Conservation (phyloP, 805 yeast species). For the Osmozyma mogii region DNA sequence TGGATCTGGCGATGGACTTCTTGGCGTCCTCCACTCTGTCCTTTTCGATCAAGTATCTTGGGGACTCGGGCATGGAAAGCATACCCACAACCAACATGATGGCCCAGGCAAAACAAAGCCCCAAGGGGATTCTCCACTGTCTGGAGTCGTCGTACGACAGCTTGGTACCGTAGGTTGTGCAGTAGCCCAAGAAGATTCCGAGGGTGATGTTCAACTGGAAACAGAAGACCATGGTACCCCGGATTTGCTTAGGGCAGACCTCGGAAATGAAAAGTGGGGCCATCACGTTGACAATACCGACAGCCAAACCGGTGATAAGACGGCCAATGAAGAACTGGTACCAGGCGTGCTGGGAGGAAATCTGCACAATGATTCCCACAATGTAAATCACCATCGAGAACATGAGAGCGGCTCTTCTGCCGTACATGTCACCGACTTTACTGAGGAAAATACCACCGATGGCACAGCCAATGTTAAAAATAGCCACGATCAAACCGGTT, state of each 20-base stretch:
- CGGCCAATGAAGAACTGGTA: slow-evolving; percentile 32
- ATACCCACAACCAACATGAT: background rate
- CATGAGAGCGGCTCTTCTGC: slow-evolving; percentile 53
- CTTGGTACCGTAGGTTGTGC: slow-evolving; percentile 1
- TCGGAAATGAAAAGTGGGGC: background rate
- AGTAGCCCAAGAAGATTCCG: slow-evolving; percentile 1
- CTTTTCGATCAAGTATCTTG: too few relatives aligned
- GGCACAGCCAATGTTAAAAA: slow-evolving; percentile 66
- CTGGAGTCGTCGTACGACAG: background rate
- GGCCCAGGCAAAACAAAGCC: too few relatives aligned
- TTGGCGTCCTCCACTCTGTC: slow-evolving; percentile 1
- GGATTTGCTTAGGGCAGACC: background rate
- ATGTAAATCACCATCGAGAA: slow-evolving; percentile 48
- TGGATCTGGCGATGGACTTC: background rate
- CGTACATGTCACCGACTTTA: slow-evolving; percentile 49
- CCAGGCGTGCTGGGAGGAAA: slow-evolving; percentile 48
- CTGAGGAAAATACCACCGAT: slow-evolving; percentile 59
- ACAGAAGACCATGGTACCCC: slow-evolving; percentile 1
- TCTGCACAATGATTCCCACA: slow-evolving; percentile 55
- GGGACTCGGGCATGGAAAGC: slow-evolving; percentile 1
- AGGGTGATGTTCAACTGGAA: background rate
- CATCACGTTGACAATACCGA: too few relatives aligned
- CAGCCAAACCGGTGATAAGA: too few relatives aligned
- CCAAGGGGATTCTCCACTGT: too few relatives aligned
- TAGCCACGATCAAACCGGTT: slow-evolving; percentile 45